phyloP scores from a whole-genome alignment of 495 filamentous ascomycete genomes.

The Aspergillus ostianus region DNA sequence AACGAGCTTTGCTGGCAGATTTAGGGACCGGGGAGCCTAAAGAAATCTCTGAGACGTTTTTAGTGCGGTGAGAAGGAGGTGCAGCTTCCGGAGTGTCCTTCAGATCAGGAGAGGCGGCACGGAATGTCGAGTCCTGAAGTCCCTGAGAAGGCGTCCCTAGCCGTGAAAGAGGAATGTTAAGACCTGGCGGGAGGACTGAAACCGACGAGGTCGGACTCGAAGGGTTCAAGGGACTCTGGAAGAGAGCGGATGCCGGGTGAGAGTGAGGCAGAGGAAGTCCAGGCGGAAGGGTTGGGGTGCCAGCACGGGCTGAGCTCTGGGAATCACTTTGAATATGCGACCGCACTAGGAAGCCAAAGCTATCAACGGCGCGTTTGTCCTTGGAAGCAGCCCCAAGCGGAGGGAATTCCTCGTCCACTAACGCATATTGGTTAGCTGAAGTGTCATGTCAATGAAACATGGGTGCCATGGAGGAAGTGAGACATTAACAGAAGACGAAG shows the following conservation, averaged over 20 bases:
- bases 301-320: conserved; percentile 35
- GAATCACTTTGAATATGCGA: conserved; percentile 40
- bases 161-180: conserved; percentile 25
- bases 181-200: conserved; percentile 33
- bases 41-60: conserved; percentile 42
- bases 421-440: conserved; percentile 23
- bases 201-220: conserved; percentile 36
- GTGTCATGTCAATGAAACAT: conserved; percentile 17
- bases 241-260: conserved; percentile 45
- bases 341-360: conserved; percentile 46
- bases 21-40: conserved; percentile 44
- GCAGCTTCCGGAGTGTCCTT: conserved; percentile 19
- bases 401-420: conserved; percentile 54
- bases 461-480: conserved; percentile 14
- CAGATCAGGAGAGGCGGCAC: conserved; percentile 20
- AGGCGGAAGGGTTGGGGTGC: conserved; percentile 63
- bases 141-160: conserved; percentile 31
- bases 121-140: conserved; percentile 21
- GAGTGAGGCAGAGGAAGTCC: conserved; percentile 59
- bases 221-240: conserved; percentile 34
- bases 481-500: conserved; percentile 11
- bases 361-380: conserved; percentile 38
- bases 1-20: conserved; percentile 32
- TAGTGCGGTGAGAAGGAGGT: conserved; percentile 24
- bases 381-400: conserved; percentile 42